phyloP scores from a whole-genome alignment of 2,329 filamentous ascomycete species.

The Ceratocystis harringtonii region DNA sequence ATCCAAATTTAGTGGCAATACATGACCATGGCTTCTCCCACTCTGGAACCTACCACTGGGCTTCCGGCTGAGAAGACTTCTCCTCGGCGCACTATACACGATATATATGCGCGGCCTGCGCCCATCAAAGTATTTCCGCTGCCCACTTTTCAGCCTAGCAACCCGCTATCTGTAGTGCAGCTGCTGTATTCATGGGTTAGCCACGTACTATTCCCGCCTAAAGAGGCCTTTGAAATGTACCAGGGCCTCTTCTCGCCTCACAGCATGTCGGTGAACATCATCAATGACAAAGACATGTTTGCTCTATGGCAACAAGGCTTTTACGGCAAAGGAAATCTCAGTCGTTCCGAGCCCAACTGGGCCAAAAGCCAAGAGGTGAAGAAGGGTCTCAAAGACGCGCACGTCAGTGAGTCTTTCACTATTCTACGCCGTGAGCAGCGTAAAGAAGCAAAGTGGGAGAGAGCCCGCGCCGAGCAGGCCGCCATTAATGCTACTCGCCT shows the following conservation, averaged over 20 bases:
- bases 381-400: constrained; percentile 44
- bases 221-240: constrained; percentile 50
- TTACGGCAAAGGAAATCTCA: constrained; percentile 86
- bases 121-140: constrained; percentile 73
- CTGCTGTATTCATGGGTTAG: constrained; percentile 63
- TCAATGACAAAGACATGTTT: constrained; percentile 56
- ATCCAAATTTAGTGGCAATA: constrained; percentile 3
- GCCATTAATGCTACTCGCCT: constrained; percentile 56
- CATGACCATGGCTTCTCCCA: constrained; percentile 6
- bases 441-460: constrained; percentile 73
- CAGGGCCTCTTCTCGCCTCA: constrained; percentile 65
- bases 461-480: constrained; percentile 75
- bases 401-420: constrained; percentile 73
- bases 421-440: constrained; percentile 63
- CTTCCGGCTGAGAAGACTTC: constrained; percentile 6
- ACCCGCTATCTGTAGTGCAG: constrained; percentile 75
- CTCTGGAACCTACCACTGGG: not conserved
- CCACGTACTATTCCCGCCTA: constrained; percentile 51
- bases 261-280: constrained; percentile 73
- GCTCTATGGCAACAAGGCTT: constrained; percentile 94
- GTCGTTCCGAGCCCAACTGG: constrained; percentile 92
- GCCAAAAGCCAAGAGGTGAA: constrained; percentile 65
- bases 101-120: constrained; percentile 68
- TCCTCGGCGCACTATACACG: constrained; percentile 36
- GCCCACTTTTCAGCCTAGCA: constrained; percentile 78